These are phyloP conservation scores for Didymella lethalis DNA, from an alignment of 2,329 filamentous ascomycete species.

Conservation along the genomic window DNA sequence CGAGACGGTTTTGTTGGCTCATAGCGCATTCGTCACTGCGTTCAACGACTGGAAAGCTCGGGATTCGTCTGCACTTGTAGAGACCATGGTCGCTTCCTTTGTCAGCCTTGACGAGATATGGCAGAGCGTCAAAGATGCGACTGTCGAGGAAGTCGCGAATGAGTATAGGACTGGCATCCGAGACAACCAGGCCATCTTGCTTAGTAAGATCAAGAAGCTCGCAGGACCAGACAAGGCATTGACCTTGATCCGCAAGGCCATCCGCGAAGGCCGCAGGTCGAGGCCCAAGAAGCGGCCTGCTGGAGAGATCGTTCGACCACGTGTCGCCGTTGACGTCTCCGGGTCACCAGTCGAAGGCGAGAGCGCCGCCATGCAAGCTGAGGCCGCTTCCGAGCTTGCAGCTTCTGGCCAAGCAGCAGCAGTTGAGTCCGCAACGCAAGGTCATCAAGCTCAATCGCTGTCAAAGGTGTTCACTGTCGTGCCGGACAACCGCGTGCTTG, in stretches of 20 bases:
- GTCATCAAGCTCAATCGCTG: slow-evolving; percentile 55
- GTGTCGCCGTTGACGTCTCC: slow-evolving; percentile 62
- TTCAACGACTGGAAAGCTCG: slow-evolving; percentile 86
- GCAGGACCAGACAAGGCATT: slow-evolving; percentile 76
- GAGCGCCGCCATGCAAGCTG: slow-evolving; percentile 48
- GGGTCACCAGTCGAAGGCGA: slow-evolving; percentile 39
- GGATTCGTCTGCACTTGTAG: slow-evolving; percentile 78
- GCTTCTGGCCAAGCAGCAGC: slow-evolving; percentile 28
- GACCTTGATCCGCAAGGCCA: slow-evolving; percentile 75
- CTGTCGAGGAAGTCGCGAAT: slow-evolving; percentile 73
- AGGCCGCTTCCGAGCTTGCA: slow-evolving; percentile 44
- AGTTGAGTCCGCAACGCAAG: slow-evolving; percentile 30
- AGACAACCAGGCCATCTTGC: slow-evolving; percentile 79
- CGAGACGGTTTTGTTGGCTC: slow-evolving; percentile 71
- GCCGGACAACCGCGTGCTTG: slow-evolving; percentile 76
- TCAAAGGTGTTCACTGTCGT: slow-evolving; percentile 66
- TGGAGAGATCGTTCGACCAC: slow-evolving; percentile 72
- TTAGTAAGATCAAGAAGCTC: slow-evolving; percentile 80
- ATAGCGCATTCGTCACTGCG: slow-evolving; percentile 77
- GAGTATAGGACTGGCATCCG: slow-evolving; percentile 83
- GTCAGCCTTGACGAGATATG: slow-evolving; percentile 84
- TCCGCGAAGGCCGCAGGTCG: slow-evolving; percentile 73
- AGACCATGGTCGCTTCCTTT: slow-evolving; percentile 87
- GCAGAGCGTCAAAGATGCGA: slow-evolving; percentile 81
- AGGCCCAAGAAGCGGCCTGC: slow-evolving; percentile 70